These are phyloP conservation scores for Sporopachydermia quercuum DNA, from an alignment of 805 yeast genomes.

Conservation along the genomic window DNA sequence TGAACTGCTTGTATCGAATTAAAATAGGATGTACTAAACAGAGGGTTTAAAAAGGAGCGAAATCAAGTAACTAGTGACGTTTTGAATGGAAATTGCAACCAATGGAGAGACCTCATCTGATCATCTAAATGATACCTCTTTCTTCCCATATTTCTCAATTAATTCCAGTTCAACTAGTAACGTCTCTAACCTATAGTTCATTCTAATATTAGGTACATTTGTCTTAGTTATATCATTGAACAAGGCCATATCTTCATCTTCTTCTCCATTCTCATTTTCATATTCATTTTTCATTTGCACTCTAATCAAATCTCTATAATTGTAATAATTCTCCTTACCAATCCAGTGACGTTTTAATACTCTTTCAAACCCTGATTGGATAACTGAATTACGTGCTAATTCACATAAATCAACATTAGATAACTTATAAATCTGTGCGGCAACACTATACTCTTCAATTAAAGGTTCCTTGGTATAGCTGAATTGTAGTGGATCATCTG, in stretches of 20 bases:
- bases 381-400: conserved; percentile 81
- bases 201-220: conserved; percentile 84
- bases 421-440: conserved; percentile 91
- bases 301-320: conserved; percentile 1
- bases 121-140: no score
- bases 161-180: conserved; percentile 55
- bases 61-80: no score
- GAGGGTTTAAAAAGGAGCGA: no score
- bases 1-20: no score
- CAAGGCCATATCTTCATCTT: neutral
- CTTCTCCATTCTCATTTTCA: neutral
- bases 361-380: conserved; percentile 89
- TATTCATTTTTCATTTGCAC: conserved; percentile 14
- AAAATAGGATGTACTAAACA: no score
- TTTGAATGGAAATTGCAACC: no score
- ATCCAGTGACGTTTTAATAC: conserved; percentile 84
- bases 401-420: conserved; percentile 97
- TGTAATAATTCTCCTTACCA: conserved; percentile 43
- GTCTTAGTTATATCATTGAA: conserved; percentile 78
- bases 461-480: conserved; percentile 94
- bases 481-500: conserved; percentile 96
- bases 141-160: conserved; percentile 37
- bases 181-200: conserved; percentile 74
- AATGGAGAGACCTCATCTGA: no score
- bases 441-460: conserved; percentile 95